Evolutionary conservation across 768 basidiomycete genomes (phyloP).

Genomic region (Russula emetica): DNA sequence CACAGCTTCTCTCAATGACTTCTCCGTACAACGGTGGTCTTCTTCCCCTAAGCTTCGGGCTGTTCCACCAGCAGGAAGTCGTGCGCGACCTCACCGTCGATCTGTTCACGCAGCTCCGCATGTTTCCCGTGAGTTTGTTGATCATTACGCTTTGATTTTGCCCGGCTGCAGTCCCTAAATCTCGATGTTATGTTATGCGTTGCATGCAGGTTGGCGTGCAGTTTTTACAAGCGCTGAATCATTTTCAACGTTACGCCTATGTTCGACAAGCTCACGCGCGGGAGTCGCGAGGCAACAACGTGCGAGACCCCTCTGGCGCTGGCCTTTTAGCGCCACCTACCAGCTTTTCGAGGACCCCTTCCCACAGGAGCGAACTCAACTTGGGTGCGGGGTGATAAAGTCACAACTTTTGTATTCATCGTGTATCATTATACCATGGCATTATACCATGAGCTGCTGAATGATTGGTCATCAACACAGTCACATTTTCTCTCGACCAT

Average conservation of each 20-base stretch:
- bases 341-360: constrained; percentile 21
- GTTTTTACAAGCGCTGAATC: constrained; percentile 74
- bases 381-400: constrained; percentile 10
- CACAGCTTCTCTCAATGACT: constrained; percentile 73
- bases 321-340: constrained; percentile 18
- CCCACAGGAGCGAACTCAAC: constrained; percentile 20
- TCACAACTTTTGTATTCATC: background rate
- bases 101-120: constrained; percentile 73
- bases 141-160: constrained; percentile 11
- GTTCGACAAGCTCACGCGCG: constrained; percentile 71
- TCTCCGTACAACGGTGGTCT: constrained; percentile 79
- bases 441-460: too few relatives aligned
- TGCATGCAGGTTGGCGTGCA: constrained; percentile 64
- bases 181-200: background rate
- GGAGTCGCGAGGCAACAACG: constrained; percentile 35
- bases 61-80: constrained; percentile 81
- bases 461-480: background rate
- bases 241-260: constrained; percentile 87
- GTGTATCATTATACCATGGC: background rate
- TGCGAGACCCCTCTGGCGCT: constrained; percentile 10
- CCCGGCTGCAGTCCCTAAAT: constrained; percentile 4
- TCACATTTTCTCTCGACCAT: background rate
- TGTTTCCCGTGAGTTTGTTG: constrained; percentile 57
- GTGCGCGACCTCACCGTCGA: constrained; percentile 80
- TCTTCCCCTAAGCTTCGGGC: constrained; percentile 77